A percentile compares a stretch with the other conserved stretches of the same genome.
These are phyloP conservation scores for Colletotrichum salicis DNA, from an alignment of 2,329 filamentous ascomycete species.

Conservation along the genomic window DNA sequence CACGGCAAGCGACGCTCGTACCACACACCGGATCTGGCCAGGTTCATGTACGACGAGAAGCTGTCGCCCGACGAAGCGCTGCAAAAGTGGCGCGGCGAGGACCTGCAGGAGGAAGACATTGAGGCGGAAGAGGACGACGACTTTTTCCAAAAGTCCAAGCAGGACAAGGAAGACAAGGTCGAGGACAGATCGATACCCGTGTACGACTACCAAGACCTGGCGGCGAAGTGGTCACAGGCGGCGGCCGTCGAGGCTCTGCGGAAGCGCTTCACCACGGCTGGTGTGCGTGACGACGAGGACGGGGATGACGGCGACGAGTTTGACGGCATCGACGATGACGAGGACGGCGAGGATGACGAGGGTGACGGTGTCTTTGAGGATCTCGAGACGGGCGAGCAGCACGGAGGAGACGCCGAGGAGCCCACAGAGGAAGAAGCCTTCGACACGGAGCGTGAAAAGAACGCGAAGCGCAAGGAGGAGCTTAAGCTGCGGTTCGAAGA, in stretches of 20 bases:
- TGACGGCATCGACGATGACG: conserved; percentile 62
- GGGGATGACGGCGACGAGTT: conserved; percentile 64
- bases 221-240: conserved; percentile 84
- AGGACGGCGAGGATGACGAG: conserved; percentile 57
- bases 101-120: conserved; percentile 65
- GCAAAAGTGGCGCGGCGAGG: conserved; percentile 80
- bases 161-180: conserved; percentile 74
- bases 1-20: conserved; percentile 78
- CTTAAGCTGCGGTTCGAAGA: conserved; percentile 95
- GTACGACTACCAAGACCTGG: conserved; percentile 83
- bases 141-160: conserved; percentile 73
- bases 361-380: conserved; percentile 70
- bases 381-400: conserved; percentile 79
- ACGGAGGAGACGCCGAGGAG: conserved; percentile 50
- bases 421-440: conserved; percentile 63
- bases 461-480: conserved; percentile 93
- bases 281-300: conserved; percentile 58
- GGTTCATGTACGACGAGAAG: conserved; percentile 87
- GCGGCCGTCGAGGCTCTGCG: conserved; percentile 81
- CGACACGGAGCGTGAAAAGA: conserved; percentile 90
- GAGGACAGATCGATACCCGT: conserved; percentile 84
- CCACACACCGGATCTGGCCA: conserved; percentile 83
- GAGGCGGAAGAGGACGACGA: conserved; percentile 67
- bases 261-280: conserved; percentile 78
- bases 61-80: conserved; percentile 81